Evolutionary conservation across 2,329 filamentous ascomycete genomes (phyloP).

Genomic region (Clarireedia homoeocarpa): DNA sequence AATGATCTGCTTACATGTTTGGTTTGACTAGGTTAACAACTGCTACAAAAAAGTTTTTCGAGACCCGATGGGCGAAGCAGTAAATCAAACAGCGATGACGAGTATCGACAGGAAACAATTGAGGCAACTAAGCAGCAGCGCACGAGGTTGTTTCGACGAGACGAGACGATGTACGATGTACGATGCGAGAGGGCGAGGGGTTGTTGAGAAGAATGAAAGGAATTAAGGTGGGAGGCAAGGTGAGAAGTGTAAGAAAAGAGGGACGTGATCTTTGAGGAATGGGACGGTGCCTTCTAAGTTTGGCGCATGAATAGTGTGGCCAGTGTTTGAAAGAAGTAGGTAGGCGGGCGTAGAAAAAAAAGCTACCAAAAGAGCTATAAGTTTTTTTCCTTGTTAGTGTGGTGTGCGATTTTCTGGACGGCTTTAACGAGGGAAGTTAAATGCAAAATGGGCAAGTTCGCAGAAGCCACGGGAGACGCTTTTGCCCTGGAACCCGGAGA

Average conservation of each 20-base stretch:
- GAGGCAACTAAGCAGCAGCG: slow-evolving; percentile 23
- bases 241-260: background rate
- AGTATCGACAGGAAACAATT: slow-evolving; percentile 30
- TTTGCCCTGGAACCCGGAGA: too few relatives aligned
- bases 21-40: slow-evolving; percentile 24
- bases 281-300: slow-evolving; percentile 1
- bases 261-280: slow-evolving; percentile 4
- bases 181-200: background rate
- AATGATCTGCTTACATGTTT: slow-evolving; percentile 25
- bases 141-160: slow-evolving; percentile 12
- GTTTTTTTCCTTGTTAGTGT: background rate
- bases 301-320: slow-evolving; percentile 7
- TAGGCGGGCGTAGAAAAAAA: slow-evolving; percentile 1
- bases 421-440: too few relatives aligned
- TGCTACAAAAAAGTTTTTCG: slow-evolving; percentile 22
- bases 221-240: slow-evolving; percentile 1
- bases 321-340: slow-evolving; percentile 1
- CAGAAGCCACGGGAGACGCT: too few relatives aligned
- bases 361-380: background rate
- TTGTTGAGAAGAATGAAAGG: background rate
- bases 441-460: too few relatives aligned
- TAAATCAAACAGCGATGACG: slow-evolving; percentile 30
- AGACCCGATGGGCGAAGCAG: slow-evolving; percentile 24
- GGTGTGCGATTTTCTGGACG: background rate
- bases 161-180: slow-evolving; percentile 15